Evolutionary conservation across 495 filamentous ascomycete species (phyloP).

Genomic region (Penicillium daleae): DNA sequence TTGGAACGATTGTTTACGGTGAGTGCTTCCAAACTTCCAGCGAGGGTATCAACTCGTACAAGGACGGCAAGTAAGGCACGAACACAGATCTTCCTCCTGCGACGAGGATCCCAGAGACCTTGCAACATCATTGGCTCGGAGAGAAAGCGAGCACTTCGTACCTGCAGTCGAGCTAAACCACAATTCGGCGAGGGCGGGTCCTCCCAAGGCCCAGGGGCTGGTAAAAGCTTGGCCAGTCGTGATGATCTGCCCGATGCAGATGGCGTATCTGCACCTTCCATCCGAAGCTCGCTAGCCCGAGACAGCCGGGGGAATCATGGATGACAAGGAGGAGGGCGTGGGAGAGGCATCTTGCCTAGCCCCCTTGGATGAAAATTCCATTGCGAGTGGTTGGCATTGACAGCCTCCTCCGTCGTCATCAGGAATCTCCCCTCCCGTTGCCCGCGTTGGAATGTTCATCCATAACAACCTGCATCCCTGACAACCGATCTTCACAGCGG

Average conservation of each 20-base stretch:
- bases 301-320: background rate
- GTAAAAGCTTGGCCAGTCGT: conserved; percentile 7
- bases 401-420: conserved; percentile 20
- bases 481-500: conserved; percentile 11
- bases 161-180: conserved; percentile 5
- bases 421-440: conserved; percentile 20
- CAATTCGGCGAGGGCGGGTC: background rate
- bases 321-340: background rate
- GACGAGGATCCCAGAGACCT: background rate
- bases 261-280: background rate
- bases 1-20: background rate
- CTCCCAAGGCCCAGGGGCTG: background rate
- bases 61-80: background rate
- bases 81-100: background rate
- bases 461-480: conserved; percentile 25
- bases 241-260: conserved; percentile 2
- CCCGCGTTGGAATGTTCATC: conserved; percentile 26
- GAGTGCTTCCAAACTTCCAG: background rate
- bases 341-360: background rate
- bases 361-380: background rate
- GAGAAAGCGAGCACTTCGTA: background rate
- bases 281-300: background rate
- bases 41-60: background rate
- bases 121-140: background rate
- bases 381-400: background rate